Base-by-base conservation (phyloP, 1,139 yeast genomes). In the Protomyces pachydermus region DNA sequence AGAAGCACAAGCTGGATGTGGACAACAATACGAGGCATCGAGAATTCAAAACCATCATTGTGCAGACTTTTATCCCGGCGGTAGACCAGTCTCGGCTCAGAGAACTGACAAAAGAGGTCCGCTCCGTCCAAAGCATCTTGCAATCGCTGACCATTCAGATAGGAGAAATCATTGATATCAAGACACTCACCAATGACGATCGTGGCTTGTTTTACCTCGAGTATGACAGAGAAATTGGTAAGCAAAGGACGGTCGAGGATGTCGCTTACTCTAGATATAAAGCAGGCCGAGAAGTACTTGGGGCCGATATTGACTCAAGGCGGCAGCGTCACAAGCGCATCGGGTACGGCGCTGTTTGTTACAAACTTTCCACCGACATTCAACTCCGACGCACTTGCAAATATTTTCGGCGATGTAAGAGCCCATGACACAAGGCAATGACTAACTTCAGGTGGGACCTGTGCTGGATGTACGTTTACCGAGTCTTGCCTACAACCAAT, bases 391-490 rank as follows among this genome's bases (percentile, higher is more conserved):
- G 57, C 54, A 9, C 65, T 90, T 0, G 70, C 72, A 18, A 69
- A 72, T 0, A 54, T 82, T n/a, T 86, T 88, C 70, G 67, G 72
- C 12, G 35, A 48, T 28, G 61, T 38, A 6, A 28, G 32, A 28
- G 32, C 32, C 8, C 8, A 28, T 28, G 32, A 28, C 8, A 28
- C 32, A 28, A 28, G 32, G 32, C 32, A 28, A 28, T 28, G 5
- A 6, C 32, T 28, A 28, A 28, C 8, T 28, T 18, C 18, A 73
- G 3, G 73, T 72, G 60, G 89, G 89, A 0, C 72, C 74, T 0
- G 73, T 85, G 0, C 69, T 84, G 5, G 82, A 84, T 65, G 76
- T 86, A 0, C 76, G 97, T 61, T 78, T 88, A 53, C 97, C 97
- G 0, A 82, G 87, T 0, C 81, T 86, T 67, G 80, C 80, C 51